Evolutionary conservation across 306 rosid species (phyloP).

Genomic region (Alnus glutinosa): DNA sequence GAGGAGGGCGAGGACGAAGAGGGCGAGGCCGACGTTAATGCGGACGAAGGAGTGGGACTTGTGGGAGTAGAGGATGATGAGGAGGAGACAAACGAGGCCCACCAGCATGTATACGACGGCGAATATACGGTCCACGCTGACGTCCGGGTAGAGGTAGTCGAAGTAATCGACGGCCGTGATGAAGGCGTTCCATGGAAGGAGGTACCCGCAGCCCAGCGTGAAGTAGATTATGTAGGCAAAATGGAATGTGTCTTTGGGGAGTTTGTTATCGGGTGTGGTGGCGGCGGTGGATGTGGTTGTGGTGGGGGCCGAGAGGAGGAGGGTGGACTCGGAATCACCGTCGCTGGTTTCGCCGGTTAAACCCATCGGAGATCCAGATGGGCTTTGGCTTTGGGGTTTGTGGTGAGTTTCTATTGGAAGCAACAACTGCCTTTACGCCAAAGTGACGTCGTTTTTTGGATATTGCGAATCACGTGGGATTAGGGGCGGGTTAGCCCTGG

Average conservation of each 20-base stretch:
- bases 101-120: constrained; percentile 68
- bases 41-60: constrained; percentile 55
- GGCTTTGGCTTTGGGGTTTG: neutral
- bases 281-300: neutral
- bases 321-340: constrained; percentile 30
- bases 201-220: constrained; percentile 70
- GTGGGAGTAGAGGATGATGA: constrained; percentile 62
- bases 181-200: constrained; percentile 95
- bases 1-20: constrained; percentile 56
- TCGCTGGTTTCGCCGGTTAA: neutral
- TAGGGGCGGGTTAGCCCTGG: neutral
- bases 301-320: constrained; percentile 25
- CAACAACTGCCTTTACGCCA: neutral
- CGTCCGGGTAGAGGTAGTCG: constrained; percentile 74
- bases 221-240: constrained; percentile 74
- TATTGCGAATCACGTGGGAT: neutral
- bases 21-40: constrained; percentile 62
- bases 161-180: constrained; percentile 90
- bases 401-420: neutral
- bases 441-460: neutral
- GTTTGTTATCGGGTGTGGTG: constrained; percentile 5
- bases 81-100: constrained; percentile 48
- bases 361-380: constrained; percentile 26
- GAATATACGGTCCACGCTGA: constrained; percentile 82
- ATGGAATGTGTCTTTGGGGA: constrained; percentile 59